Evolutionary conservation across 2,329 filamentous ascomycete genomes (phyloP).

Genomic region (Cytospora piceicola): DNA sequence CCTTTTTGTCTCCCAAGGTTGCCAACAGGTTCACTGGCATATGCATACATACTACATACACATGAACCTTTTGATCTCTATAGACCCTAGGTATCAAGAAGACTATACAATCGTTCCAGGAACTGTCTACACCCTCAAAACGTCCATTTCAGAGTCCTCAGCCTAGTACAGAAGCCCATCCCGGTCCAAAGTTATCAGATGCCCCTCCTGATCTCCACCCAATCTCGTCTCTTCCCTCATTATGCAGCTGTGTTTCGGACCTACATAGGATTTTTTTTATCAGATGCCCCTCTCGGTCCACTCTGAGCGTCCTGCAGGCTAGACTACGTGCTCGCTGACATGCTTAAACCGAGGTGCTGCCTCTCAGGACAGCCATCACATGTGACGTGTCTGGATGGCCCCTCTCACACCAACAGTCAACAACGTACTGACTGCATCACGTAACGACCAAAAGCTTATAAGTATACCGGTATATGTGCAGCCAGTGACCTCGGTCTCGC

Average conservation of each 20-base stretch:
- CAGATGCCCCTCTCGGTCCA: conserved; percentile 30
- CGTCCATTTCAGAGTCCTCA: neutral
- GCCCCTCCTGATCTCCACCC: conserved; percentile 24
- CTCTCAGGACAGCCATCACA: neutral
- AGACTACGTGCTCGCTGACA: neutral
- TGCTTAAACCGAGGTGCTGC: neutral
- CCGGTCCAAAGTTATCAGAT: conserved; percentile 31
- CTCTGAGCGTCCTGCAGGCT: conserved; percentile 1
- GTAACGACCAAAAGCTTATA: neutral
- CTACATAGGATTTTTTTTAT: conserved; percentile 17
- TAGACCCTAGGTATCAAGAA: neutral
- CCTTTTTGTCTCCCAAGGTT: neutral
- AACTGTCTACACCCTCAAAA: neutral
- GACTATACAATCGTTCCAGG: neutral
- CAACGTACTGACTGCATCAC: neutral
- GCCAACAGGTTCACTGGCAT: neutral
- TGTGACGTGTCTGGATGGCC: neutral
- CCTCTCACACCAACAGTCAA: neutral
- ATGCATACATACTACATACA: neutral
- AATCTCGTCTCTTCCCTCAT: conserved; percentile 8
- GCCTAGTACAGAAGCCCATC: conserved; percentile 12
- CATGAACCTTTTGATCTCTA: neutral
- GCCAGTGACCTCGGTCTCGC: neutral
- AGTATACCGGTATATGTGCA: neutral
- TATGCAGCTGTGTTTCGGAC: conserved; percentile 1